Evolutionary conservation across 106 monocot species (phyloP).

Genomic region (Amphibolis antarctica): DNA sequence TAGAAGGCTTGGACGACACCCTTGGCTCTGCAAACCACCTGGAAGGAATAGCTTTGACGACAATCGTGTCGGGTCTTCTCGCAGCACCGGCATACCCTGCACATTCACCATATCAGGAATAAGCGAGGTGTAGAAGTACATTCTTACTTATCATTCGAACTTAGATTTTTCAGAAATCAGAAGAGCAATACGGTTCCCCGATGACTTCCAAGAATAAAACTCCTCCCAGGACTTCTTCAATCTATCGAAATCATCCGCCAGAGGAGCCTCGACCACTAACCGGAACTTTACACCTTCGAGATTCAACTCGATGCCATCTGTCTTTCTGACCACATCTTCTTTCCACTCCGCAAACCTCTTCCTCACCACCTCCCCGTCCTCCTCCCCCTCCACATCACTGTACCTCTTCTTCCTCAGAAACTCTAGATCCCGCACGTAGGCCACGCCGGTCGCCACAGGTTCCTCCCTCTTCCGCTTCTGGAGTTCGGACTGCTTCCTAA

Average conservation of each 20-base stretch:
- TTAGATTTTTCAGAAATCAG: neutral
- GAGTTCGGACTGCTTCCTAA: constrained; percentile 54
- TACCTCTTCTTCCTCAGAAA: constrained; percentile 26
- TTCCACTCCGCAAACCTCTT: constrained; percentile 62
- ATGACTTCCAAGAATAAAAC: constrained; percentile 31
- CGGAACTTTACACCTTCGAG: constrained; percentile 78
- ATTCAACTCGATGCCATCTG: constrained; percentile 71
- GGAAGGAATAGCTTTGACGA: constrained; percentile 69
- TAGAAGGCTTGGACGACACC: constrained; percentile 84
- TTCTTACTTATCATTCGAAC: neutral
- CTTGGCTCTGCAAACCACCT: constrained; percentile 92
- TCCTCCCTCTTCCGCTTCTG: constrained; percentile 81
- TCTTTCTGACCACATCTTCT: constrained; percentile 27
- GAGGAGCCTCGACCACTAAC: constrained; percentile 44
- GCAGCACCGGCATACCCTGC: constrained; percentile 28
- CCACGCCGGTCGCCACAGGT: constrained; percentile 59
- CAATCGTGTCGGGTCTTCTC: constrained; percentile 51
- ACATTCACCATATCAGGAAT: neutral
- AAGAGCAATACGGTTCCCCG: constrained; percentile 22
- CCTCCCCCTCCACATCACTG: constrained; percentile 5
- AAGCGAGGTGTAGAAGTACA: neutral
- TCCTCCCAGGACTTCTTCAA: constrained; percentile 82
- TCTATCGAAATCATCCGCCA: constrained; percentile 52
- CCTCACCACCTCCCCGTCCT: constrained; percentile 6
- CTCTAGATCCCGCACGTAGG: constrained; percentile 56